phyloP scores from a whole-genome alignment of 2,329 filamentous ascomycete species.

The Fusarium sp. region DNA sequence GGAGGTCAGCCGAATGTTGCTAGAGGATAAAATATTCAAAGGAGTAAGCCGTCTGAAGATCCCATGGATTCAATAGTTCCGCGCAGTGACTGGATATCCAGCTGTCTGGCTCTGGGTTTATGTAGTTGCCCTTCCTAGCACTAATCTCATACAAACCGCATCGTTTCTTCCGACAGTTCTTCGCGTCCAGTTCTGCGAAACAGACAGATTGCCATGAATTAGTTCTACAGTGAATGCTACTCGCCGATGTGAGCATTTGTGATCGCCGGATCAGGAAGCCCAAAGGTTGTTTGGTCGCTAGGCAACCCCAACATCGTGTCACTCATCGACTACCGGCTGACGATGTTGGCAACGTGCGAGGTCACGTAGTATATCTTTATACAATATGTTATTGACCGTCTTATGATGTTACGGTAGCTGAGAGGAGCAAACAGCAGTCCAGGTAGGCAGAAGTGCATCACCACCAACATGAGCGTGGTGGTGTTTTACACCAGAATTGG shows the following conservation, averaged over 20 bases:
- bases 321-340: background rate
- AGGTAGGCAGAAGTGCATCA: background rate
- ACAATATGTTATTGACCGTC: background rate
- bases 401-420: background rate
- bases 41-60: background rate
- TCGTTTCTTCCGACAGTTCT: background rate
- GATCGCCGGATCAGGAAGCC: slow-evolving; percentile 18
- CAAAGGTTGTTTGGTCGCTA: slow-evolving; percentile 10
- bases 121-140: slow-evolving; percentile 28
- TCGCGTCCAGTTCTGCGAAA: slow-evolving; percentile 15
- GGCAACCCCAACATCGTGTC: slow-evolving; percentile 26
- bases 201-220: background rate
- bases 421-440: background rate
- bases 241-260: background rate
- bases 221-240: background rate
- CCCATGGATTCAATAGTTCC: background rate
- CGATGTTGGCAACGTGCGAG: background rate
- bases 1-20: background rate
- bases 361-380: background rate
- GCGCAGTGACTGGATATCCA: slow-evolving; percentile 8
- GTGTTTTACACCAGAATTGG: background rate
- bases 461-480: background rate
- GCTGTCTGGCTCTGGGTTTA: slow-evolving; percentile 27
- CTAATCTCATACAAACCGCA: slow-evolving; percentile 10
- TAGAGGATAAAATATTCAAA: background rate